Base-by-base conservation (phyloP, 2,329 filamentous ascomycete genomes). In the Fusarium udum region DNA sequence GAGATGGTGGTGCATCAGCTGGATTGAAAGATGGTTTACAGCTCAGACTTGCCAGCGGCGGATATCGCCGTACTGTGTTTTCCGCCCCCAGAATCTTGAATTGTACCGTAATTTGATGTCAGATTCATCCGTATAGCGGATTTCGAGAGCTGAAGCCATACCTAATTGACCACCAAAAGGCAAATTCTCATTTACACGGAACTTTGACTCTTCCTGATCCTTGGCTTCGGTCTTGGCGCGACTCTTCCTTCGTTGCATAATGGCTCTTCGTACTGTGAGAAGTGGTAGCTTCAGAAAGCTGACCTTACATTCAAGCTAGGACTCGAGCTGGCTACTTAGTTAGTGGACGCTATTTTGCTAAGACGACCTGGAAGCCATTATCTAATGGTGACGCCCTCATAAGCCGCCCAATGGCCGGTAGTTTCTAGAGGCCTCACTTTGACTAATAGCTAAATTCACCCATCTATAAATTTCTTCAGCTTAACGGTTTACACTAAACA, bases 1-100 rank as follows among this genome's bases (percentile, higher is more conserved):
- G 7, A 13, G 32, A 16, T 31, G 18, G 14, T 28, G 36, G 43
- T 52, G 49, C 37, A 64, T 69, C 66, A 64, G 65, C 67, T 65
- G 46, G 28, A 36, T 24, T 8, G 26, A 34, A 39, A 18, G n/a
- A 53, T 53, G 12, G 14, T 26, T 53, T n/a, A 34, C 52, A 59
- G 46, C 52, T 63, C 36, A 24, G n/a, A 4, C 31, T 36, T 14
- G 0, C 13, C 16, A 39, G 13, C 45, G 32, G 20, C 36, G 26
- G 37, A 26, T n/a, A 12, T 18, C n/a, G 11, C 34, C 26, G 20
- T n/a, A 36, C 28, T 43, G 48, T 43, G 11, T 13, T 31, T 28
- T 28, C 24, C 15, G 12, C 48, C 36, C 58, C 20, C 7, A 11
- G 15, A 18, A 1, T 32, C 10, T 14, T 28, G 16, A 16, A 18